Base-by-base conservation (phyloP, 345 rosid genomes). In the Lagerstroemia speciosa region DNA sequence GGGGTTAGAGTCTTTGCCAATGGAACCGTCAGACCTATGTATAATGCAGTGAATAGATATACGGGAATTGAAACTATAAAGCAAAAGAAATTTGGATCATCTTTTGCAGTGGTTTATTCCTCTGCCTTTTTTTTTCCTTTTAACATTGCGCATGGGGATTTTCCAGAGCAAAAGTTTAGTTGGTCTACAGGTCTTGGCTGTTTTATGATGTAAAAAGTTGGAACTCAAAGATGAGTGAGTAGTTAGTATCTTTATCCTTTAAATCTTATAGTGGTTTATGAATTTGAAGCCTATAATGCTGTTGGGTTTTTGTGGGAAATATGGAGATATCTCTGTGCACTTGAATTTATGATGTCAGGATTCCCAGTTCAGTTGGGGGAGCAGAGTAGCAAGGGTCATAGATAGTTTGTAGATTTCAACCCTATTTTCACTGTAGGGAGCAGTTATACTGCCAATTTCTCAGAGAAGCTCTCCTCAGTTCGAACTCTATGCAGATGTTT, bases 391-490 rank as follows among this genome's bases (percentile, higher is more conserved):
- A 9, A 14, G 46, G 46, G 16, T 41, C 9, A 14, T 41, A 41
- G 46, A 41, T 41, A 16, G 16, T 41, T 41, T 41, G 15, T 41
- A 41, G 15, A 41, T 41, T 41, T 14, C 46, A 36, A 36, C 15
- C 46, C 46, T 41, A 14, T 41, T 76, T 75, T 74, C 73, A 75
- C 78, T 67, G 82, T 41, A 41, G 46, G 46, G 14, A 41, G 46
- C 46, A 41, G 0, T 41, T 41, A 9, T 16, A 41, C 46, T 77
- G 75, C 69, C 62, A 41, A 26, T 37, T 64, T 78, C 79, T 20
- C 4, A 80, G 82, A 74, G 77, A 77, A 71, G 74, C 14, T 53
- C 24, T 53, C 60, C 60, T 53, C 10, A 22, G n/a, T 53, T n/a
- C 10, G 60, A 30, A 30, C 60, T 53, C 24, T 53, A 8, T 53